These are phyloP conservation scores for Hypholoma sublateritium DNA, from an alignment of 768 basidiomycete species.

Conservation along the genomic window DNA sequence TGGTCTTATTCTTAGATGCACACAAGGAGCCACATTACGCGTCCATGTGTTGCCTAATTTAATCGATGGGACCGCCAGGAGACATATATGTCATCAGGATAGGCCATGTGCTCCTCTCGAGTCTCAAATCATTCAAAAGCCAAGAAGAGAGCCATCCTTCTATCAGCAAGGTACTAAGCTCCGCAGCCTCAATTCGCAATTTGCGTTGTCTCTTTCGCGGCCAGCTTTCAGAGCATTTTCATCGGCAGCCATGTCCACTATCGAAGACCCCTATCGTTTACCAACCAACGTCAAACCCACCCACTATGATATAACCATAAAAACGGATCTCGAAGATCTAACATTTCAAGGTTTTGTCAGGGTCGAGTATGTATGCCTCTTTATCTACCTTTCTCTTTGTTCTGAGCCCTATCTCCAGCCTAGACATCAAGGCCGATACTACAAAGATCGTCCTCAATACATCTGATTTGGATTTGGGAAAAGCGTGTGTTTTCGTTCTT, in stretches of 20 bases:
- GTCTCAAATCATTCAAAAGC: slow-evolving; percentile 17
- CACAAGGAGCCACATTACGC: slow-evolving; percentile 9
- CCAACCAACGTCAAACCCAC: slow-evolving; percentile 65
- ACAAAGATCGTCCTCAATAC: slow-evolving; percentile 66
- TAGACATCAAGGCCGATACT: slow-evolving; percentile 64
- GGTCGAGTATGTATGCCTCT: slow-evolving; percentile 49
- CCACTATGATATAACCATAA: slow-evolving; percentile 79
- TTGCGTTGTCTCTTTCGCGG: slow-evolving; percentile 15
- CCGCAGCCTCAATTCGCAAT: slow-evolving; percentile 13
- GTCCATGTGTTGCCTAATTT: slow-evolving; percentile 13
- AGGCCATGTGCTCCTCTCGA: slow-evolving; percentile 19
- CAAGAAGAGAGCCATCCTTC: slow-evolving; percentile 14
- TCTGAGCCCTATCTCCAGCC: slow-evolving; percentile 32
- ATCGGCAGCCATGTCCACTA: slow-evolving; percentile 17
- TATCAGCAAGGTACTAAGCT: slow-evolving; percentile 22
- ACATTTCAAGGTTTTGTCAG: slow-evolving; percentile 77
- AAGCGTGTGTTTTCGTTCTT: slow-evolving; percentile 36
- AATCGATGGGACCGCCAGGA: slow-evolving; percentile 5
- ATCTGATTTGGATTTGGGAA: slow-evolving; percentile 54
- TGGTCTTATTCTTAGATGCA: background rate
- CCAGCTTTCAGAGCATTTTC: slow-evolving; percentile 28
- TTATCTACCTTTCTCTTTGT: background rate
- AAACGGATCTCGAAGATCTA: slow-evolving; percentile 78
- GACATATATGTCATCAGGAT: slow-evolving; percentile 7
- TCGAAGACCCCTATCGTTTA: slow-evolving; percentile 52